Evolutionary conservation across 1,284 basidiomycete genomes (phyloP).

Genomic region (Pisolithus thermaeus): DNA sequence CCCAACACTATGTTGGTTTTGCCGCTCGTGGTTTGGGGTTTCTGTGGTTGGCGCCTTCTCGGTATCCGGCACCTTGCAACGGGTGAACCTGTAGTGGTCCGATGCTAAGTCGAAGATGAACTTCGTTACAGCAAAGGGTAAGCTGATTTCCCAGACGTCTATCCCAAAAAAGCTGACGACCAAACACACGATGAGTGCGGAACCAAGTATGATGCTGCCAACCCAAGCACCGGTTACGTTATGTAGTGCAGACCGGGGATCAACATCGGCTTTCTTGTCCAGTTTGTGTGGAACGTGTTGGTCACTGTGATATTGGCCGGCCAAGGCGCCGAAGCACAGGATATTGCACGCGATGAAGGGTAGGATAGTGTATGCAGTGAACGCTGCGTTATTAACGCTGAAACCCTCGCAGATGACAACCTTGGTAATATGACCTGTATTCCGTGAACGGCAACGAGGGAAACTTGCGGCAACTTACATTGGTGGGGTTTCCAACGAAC

Average conservation of each 20-base stretch:
- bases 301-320: slow-evolving; percentile 46
- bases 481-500: slow-evolving; percentile 71
- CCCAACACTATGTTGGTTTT: neutral
- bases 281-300: slow-evolving; percentile 50
- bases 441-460: neutral
- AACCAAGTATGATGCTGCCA: slow-evolving; percentile 44
- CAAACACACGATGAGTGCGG: slow-evolving; percentile 46
- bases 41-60: neutral
- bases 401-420: slow-evolving; percentile 65
- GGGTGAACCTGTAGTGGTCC: slow-evolving; percentile 47
- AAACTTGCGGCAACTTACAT: slow-evolving; percentile 33
- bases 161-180: slow-evolving; percentile 53
- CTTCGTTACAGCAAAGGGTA: slow-evolving; percentile 81
- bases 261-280: slow-evolving; percentile 30
- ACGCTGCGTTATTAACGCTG: slow-evolving; percentile 53
- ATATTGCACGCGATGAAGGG: slow-evolving; percentile 62
- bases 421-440: slow-evolving; percentile 5
- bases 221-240: slow-evolving; percentile 48
- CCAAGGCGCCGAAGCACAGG: slow-evolving; percentile 48
- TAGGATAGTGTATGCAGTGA: slow-evolving; percentile 66
- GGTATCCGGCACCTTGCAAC: slow-evolving; percentile 7
- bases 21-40: neutral
- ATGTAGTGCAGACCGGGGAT: slow-evolving; percentile 42
- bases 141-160: slow-evolving; percentile 77
- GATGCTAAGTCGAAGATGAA: slow-evolving; percentile 60